Percentiles rank a stretch among this genome's conserved stretches.
phyloP scores from a whole-genome alignment of 1,139 yeast genomes.

The Magnusiomyces paraingens region DNA sequence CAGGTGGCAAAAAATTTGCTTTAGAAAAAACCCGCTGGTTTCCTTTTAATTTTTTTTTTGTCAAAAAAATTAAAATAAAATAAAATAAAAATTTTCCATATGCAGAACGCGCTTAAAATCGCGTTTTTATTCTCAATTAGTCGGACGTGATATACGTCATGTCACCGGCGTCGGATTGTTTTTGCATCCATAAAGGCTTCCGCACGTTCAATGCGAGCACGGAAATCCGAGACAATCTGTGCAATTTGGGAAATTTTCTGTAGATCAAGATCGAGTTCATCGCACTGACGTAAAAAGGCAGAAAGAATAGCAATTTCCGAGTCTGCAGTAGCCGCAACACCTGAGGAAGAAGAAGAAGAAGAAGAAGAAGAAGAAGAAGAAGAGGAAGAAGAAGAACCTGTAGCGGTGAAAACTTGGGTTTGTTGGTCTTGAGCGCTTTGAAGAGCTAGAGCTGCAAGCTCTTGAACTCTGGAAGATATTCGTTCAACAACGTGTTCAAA shows the following conservation, averaged over 20 bases:
- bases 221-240: slow-evolving; percentile 42
- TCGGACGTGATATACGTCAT: no score
- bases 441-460: slow-evolving; percentile 23
- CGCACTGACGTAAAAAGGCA: slow-evolving; percentile 43
- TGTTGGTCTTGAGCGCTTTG: slow-evolving; percentile 21
- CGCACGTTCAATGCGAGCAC: slow-evolving; percentile 27
- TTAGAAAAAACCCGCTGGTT: not conserved
- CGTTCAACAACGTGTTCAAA: slow-evolving; percentile 12
- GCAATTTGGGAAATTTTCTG: slow-evolving; percentile 61
- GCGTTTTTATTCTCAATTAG: no score
- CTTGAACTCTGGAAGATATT: slow-evolving; percentile 19
- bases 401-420: not conserved
- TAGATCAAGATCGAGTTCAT: slow-evolving; percentile 54
- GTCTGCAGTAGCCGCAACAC: slow-evolving; percentile 28
- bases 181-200: not conserved
- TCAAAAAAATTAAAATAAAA: not conserved
- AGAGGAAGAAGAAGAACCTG: not conserved
- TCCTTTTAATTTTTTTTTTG: not conserved
- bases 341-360: no score
- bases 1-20: not conserved
- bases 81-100: no score
- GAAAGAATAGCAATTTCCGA: slow-evolving; percentile 42
- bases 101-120: no score
- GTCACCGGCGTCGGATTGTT: no score
- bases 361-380: not conserved